These are phyloP conservation scores for Trichoderma hamatum DNA, from an alignment of 2,329 filamentous ascomycete genomes.

Conservation along the genomic window DNA sequence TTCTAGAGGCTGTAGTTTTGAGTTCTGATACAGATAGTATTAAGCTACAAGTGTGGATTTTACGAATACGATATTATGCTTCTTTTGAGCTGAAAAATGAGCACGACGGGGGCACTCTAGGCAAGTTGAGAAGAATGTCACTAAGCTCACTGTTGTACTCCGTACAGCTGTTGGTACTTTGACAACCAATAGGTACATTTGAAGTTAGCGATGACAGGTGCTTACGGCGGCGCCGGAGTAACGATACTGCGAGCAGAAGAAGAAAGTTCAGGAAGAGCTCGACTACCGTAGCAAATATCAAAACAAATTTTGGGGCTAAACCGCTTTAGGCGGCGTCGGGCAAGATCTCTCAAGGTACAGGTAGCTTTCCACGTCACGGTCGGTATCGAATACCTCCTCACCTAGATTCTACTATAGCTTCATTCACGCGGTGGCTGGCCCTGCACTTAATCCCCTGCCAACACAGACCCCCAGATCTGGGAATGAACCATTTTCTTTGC, in stretches of 20 bases:
- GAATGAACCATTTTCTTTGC: slow-evolving; percentile 19
- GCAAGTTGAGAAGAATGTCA: background rate
- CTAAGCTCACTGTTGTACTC: background rate
- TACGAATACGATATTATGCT: background rate
- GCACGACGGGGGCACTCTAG: background rate
- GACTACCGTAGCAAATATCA: background rate
- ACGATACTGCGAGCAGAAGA: slow-evolving; percentile 15
- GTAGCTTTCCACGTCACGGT: slow-evolving; percentile 17
- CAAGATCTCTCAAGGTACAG: background rate
- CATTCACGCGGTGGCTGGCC: slow-evolving; percentile 24
- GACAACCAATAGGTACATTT: background rate
- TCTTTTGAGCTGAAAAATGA: background rate
- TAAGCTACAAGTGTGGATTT: background rate
- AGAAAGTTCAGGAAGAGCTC: background rate
- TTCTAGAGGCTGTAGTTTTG: background rate
- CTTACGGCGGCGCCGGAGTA: slow-evolving; percentile 5
- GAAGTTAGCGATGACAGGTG: background rate
- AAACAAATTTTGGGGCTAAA: background rate
- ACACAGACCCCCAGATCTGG: background rate
- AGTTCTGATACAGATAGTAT: background rate
- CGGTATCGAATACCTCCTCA: slow-evolving; percentile 5
- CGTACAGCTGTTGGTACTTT: background rate
- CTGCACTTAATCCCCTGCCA: background rate
- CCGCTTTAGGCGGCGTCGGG: background rate
- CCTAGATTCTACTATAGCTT: background rate